A percentile compares a stretch with the other conserved stretches of the same genome.
phyloP scores from a whole-genome alignment of 805 yeast genomes.

The Candida sonorensis region DNA sequence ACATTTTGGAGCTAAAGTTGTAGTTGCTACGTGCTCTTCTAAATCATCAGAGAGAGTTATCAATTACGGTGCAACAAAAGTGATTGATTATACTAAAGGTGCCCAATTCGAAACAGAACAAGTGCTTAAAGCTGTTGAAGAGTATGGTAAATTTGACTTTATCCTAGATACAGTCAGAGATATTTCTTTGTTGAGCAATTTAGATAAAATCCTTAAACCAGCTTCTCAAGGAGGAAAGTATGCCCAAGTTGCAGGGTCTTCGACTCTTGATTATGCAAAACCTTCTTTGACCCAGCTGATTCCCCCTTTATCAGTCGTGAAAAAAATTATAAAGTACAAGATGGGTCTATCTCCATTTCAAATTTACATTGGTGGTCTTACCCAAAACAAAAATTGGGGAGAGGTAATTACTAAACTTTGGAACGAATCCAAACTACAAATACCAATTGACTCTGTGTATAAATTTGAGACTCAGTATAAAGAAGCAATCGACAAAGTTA shows the following conservation, averaged over 20 bases:
- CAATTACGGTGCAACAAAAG: slow-evolving; percentile 47
- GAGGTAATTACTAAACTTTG: slow-evolving; percentile 37
- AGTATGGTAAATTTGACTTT: slow-evolving; percentile 46
- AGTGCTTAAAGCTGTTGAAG: slow-evolving; percentile 22
- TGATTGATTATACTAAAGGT: slow-evolving; percentile 50
- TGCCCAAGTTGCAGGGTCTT: slow-evolving; percentile 53
- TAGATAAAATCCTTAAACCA: slow-evolving; percentile 38
- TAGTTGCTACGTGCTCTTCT: slow-evolving; percentile 46
- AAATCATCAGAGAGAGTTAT: slow-evolving; percentile 19
- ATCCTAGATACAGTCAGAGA: slow-evolving; percentile 66
- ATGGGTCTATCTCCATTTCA: slow-evolving; percentile 11
- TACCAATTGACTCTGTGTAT: slow-evolving; percentile 48
- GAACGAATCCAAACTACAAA: slow-evolving; percentile 35
- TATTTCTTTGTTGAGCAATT: slow-evolving; percentile 37
- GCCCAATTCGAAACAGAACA: slow-evolving; percentile 30
- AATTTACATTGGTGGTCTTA: slow-evolving; percentile 3
- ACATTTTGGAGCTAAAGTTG: slow-evolving; percentile 36
- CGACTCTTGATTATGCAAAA: slow-evolving; percentile 29
- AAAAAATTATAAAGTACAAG: slow-evolving; percentile 5
- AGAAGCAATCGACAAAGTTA: slow-evolving; percentile 43
- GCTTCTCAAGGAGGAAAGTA: slow-evolving; percentile 41
- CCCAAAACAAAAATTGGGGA: slow-evolving; percentile 8
- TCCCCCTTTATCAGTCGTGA: slow-evolving; percentile 16
- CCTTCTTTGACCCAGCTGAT: slow-evolving; percentile 18
- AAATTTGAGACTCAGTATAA: slow-evolving; percentile 39